Percentiles rank a stretch among this genome's conserved stretches.
phyloP scores from a whole-genome alignment of 202 grass and related monocot species.

The Dendrocalamus latiflorus region DNA sequence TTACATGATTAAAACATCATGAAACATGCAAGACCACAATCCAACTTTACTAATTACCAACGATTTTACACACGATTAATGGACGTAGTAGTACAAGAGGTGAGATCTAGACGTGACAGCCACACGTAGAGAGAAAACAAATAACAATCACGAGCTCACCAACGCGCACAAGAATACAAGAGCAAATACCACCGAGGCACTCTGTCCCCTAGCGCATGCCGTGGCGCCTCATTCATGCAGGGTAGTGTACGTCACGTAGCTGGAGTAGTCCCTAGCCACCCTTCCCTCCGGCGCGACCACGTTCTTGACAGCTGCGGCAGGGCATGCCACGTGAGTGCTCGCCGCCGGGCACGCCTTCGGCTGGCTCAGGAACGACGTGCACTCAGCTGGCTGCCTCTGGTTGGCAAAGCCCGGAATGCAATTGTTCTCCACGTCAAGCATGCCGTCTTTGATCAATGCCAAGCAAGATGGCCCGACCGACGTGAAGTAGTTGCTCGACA shows the following conservation, averaged over 20 bases:
- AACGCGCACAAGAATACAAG: not conserved
- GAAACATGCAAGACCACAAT: not conserved
- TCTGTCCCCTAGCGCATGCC: conserved; percentile 8
- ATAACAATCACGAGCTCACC: not conserved
- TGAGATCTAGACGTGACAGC: not conserved
- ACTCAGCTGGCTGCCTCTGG: conserved; percentile 57
- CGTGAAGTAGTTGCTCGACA: conserved; percentile 80
- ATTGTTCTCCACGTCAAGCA: conserved; percentile 57
- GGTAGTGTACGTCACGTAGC: conserved; percentile 48
- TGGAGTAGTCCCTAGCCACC: conserved; percentile 19
- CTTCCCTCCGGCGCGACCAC: not conserved
- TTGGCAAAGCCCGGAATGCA: conserved; percentile 55
- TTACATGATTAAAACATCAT: not conserved
- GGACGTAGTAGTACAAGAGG: not conserved
- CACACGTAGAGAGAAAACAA: not conserved
- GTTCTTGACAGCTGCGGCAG: not conserved
- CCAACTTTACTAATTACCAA: not conserved
- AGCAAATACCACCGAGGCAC: not conserved
- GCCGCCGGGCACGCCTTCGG: conserved; percentile 30
- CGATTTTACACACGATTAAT: not conserved
- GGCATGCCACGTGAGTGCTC: conserved; percentile 9
- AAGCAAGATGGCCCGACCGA: conserved; percentile 49
- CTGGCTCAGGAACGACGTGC: conserved; percentile 47
- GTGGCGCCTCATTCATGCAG: conserved; percentile 14
- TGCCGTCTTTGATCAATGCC: conserved; percentile 25